Evolutionary conservation across 2,329 filamentous ascomycete genomes (phyloP).

Genomic region (Calonectria pseudoturangicola): DNA sequence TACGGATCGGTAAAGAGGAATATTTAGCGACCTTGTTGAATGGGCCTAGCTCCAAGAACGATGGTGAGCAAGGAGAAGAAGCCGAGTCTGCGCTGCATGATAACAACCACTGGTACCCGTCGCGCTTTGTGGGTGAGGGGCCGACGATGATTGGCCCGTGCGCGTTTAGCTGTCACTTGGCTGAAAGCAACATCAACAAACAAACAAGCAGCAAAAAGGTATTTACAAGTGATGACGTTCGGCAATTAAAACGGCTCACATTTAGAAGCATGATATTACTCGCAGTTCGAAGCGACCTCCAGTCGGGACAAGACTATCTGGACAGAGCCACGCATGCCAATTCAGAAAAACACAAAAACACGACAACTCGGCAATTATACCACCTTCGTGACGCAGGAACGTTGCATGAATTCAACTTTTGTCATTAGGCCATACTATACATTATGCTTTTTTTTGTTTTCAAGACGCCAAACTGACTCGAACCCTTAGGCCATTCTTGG

Average conservation of each 20-base stretch:
- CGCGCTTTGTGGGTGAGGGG: background rate
- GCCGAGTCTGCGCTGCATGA: no score
- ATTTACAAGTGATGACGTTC: background rate
- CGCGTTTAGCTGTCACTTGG: background rate
- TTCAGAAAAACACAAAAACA: no score
- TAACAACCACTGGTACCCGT: no score
- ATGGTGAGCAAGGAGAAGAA: background rate
- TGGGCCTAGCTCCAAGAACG: no score
- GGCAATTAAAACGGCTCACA: background rate
- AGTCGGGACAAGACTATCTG: no score
- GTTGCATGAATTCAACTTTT: background rate
- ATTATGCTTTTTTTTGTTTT: conserved; percentile 28
- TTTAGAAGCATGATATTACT: background rate
- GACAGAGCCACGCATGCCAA: background rate
- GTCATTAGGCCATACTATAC: conserved; percentile 30
- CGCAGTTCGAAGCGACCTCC: background rate
- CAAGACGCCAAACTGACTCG: background rate
- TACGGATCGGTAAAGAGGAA: no score
- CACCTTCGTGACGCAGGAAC: background rate
- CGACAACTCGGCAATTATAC: no score
- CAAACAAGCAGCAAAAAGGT: background rate
- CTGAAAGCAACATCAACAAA: conserved; percentile 4
- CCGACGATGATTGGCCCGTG: background rate
- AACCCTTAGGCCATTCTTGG: background rate
- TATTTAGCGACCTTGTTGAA: no score